Evolutionary conservation across 495 filamentous ascomycete genomes (phyloP), one percentile per base, ranked within the genome.

Genomic region (Neurospora discreta): DNA sequence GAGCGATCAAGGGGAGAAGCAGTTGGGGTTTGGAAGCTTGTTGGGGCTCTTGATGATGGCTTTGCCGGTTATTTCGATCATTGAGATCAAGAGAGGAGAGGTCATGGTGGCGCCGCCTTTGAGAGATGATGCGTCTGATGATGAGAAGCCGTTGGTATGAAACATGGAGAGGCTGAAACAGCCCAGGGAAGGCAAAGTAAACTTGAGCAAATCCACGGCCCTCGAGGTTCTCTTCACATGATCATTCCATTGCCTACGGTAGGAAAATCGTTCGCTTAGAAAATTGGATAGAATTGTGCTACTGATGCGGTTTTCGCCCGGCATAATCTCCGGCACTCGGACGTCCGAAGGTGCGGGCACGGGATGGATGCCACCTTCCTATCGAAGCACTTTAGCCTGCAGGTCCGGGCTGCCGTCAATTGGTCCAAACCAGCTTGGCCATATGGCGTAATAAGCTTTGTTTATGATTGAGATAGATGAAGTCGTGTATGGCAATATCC

Each of bases 11-110:
- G 84, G 83, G 11, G 87, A 89, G 80, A 84, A 81, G 74, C 79
- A 82, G 20, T 89, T 87, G 86, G 85, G 84, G 46, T 89, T 88
- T 72, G 87, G 87, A 1, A 87, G 88, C 78, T 73, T 88, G 71
- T 75, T 89, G 9, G 81, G 83, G 0, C 71, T 89, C 65, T 78
- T 88, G 42, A 81, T 89, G 76, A 73, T 89, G 67, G 71, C 85
- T 4, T 72, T 89, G 71, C 87, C 87, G 16, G 71, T 89, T 16
- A 81, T 89, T 44, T 85, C 84, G 0, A 81, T 82, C 1, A 75
- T 89, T 39, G 87, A 89, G 78, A 87, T 89, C 68, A 75, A 85
- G 67, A 74, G 87, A 7, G 87, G 87, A 52, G 85, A 87, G 75
- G 79, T 85, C 67, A 78, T 77, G 18, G 82, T 83, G 46, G 80